phyloP scores from a whole-genome alignment of 805 yeast genomes.

The Schizosaccharomyces cryophilus region DNA sequence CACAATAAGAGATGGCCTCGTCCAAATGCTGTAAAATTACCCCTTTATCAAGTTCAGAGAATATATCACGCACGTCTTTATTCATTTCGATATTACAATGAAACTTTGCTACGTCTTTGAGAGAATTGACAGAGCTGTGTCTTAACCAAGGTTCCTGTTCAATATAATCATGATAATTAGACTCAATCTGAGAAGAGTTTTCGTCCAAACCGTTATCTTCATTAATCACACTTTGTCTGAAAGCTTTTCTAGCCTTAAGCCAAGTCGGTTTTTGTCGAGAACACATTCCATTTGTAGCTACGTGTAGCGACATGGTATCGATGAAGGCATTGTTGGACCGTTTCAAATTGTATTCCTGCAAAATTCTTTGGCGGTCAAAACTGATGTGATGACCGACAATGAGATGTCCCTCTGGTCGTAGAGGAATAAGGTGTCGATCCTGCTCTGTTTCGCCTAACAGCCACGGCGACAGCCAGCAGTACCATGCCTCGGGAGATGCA shows the following conservation, averaged over 20 bases:
- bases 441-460: constrained; percentile 32
- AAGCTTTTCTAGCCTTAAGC: constrained; percentile 18
- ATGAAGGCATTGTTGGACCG: constrained; percentile 51
- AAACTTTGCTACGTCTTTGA: constrained; percentile 53
- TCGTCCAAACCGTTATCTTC: constrained; percentile 2
- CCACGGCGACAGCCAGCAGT: constrained; percentile 82
- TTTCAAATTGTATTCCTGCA: constrained; percentile 54
- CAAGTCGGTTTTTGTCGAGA: constrained; percentile 70
- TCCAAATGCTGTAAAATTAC: constrained; percentile 34
- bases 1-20: constrained; percentile 52
- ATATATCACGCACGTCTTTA: constrained; percentile 42
- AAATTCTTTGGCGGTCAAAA: constrained; percentile 66
- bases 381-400: constrained; percentile 79
- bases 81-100: constrained; percentile 48
- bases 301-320: constrained; percentile 83
- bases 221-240: constrained; percentile 4
- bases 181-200: constrained; percentile 1
- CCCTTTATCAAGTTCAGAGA: constrained; percentile 29
- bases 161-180: constrained; percentile 12
- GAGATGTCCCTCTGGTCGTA: constrained; percentile 31
- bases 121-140: constrained; percentile 50
- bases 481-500: constrained; percentile 58
- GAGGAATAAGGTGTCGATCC: constrained; percentile 42
- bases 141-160: constrained; percentile 52
- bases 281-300: constrained; percentile 77